Percentiles rank a stretch among this genome's conserved stretches.
Conservation (phyloP, 2,329 filamentous ascomycete species). For the Aureobasidium uvarum region DNA sequence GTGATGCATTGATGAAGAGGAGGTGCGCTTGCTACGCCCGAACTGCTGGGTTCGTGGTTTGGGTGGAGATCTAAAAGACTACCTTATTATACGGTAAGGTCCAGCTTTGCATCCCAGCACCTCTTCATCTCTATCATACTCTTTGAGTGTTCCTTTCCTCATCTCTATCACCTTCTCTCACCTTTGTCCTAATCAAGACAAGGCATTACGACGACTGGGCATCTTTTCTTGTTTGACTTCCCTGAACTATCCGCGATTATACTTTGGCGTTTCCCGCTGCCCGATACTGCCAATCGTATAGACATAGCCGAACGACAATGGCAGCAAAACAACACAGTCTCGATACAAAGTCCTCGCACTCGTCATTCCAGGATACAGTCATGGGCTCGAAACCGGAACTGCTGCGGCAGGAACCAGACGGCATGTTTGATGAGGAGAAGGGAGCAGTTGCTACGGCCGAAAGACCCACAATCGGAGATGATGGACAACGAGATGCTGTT, state of each 20-base stretch:
- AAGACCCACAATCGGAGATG: background rate
- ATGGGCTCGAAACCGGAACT: conserved; percentile 13
- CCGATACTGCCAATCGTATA: background rate
- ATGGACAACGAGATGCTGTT: conserved; percentile 13
- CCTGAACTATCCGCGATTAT: background rate
- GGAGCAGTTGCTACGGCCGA: conserved; percentile 20
- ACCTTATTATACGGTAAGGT: conserved; percentile 2
- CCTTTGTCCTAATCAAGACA: background rate
- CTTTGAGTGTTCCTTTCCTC: background rate
- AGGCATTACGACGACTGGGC: conserved; percentile 9
- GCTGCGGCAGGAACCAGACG: background rate
- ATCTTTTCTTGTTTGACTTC: background rate
- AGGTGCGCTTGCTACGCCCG: conserved; percentile 1
- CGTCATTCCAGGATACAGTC: conserved; percentile 3
- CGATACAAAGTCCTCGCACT: conserved; percentile 14
- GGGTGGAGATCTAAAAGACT: background rate
- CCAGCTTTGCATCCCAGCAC: background rate
- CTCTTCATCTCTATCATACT: background rate
- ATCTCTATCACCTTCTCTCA: background rate
- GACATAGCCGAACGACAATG: conserved; percentile 4
- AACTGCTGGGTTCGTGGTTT: background rate
- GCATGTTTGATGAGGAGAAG: conserved; percentile 19
- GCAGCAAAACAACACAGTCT: background rate
- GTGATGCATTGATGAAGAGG: background rate
- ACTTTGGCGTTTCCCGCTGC: conserved; percentile 5